These are phyloP conservation scores for Hypoxylon cercidicola DNA, from an alignment of 495 filamentous ascomycete genomes.

Conservation along the genomic window DNA sequence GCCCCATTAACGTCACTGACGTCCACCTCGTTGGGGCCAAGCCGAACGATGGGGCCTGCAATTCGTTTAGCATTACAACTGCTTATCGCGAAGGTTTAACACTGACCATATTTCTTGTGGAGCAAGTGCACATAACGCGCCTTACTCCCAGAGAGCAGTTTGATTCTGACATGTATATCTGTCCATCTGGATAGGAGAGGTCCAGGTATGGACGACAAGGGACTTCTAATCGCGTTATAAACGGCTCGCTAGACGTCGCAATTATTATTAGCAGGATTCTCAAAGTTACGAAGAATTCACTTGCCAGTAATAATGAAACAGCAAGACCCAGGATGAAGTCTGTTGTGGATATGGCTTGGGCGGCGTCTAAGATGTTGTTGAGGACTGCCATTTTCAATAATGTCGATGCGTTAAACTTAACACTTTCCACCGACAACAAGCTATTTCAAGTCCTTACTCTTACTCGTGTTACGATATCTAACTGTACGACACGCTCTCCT, in stretches of 20 bases:
- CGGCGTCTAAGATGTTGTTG: not conserved
- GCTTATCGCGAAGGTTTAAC: not conserved
- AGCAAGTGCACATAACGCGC: constrained; percentile 27
- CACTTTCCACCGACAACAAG: not conserved
- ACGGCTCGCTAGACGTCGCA: not conserved
- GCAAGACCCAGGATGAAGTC: not conserved
- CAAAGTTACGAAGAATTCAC: not conserved
- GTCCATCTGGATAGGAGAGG: constrained; percentile 12
- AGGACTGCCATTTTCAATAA: not conserved
- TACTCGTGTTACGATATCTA: not conserved
- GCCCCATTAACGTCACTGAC: constrained; percentile 48
- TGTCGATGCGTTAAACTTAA: not conserved
- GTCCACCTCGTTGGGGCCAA: constrained; percentile 65
- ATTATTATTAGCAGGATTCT: not conserved
- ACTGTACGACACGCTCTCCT: not conserved
- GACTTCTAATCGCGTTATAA: not conserved
- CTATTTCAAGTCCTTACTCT: no score
- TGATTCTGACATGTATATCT: constrained; percentile 5
- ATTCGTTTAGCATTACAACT: not conserved
- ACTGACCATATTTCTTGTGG: constrained; percentile 48
- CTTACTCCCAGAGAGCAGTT: constrained; percentile 7
- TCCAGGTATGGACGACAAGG: constrained; percentile 8
- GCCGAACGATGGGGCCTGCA: constrained; percentile 60
- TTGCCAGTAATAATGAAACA: not conserved
- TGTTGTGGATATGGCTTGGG: not conserved